Percentiles rank a stretch among this genome's conserved stretches.
phyloP scores from a whole-genome alignment of 495 filamentous ascomycete species.

The Extremus antarcticus region DNA sequence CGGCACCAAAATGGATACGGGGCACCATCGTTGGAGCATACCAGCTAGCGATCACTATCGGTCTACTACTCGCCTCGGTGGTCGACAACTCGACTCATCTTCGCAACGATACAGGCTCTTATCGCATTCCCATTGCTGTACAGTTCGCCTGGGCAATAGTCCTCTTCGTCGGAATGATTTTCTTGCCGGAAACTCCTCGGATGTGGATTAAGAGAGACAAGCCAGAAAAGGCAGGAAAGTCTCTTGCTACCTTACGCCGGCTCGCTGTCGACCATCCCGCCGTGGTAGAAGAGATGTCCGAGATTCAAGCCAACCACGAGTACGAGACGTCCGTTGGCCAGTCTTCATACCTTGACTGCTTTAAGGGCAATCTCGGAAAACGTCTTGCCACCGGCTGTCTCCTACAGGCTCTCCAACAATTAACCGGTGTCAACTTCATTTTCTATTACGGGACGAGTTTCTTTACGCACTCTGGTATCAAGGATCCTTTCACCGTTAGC shows the following conservation, averaged over 20 bases:
- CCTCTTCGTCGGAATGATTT: constrained; percentile 35
- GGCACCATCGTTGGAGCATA: constrained; percentile 34
- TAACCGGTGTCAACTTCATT: constrained; percentile 40
- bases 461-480: constrained; percentile 50
- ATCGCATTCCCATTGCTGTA: constrained; percentile 33
- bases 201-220: constrained; percentile 31
- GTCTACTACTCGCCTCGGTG: constrained; percentile 32
- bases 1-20: constrained; percentile 34
- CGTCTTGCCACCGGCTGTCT: constrained; percentile 59
- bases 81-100: constrained; percentile 31
- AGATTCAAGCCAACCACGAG: constrained; percentile 58
- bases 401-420: constrained; percentile 68
- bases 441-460: constrained; percentile 63
- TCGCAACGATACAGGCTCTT: constrained; percentile 30
- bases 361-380: constrained; percentile 32
- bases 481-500: constrained; percentile 55
- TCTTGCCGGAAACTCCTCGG: constrained; percentile 43
- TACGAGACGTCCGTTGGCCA: constrained; percentile 60
- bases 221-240: constrained; percentile 37
- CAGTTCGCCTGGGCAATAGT: constrained; percentile 36
- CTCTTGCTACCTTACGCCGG: constrained; percentile 41
- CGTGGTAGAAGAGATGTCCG: constrained; percentile 55
- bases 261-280: constrained; percentile 48
- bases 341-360: constrained; percentile 51
- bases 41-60: constrained; percentile 36